Base-by-base conservation (phyloP, 352 stramenopile genomes). In the Halophytophthora batemanensis region DNA sequence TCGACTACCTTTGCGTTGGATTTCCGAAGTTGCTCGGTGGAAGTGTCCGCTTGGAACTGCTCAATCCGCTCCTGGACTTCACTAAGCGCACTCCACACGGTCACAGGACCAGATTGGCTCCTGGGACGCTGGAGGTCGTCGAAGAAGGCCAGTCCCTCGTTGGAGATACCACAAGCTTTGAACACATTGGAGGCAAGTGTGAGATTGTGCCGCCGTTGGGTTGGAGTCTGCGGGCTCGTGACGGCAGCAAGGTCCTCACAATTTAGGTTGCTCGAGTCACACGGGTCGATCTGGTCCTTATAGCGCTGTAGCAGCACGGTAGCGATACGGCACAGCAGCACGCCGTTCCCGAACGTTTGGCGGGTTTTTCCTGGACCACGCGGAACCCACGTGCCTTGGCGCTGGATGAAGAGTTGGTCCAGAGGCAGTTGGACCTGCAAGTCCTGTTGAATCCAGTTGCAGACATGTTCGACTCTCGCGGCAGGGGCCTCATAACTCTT, bases 321-420 rank as follows among this genome's bases (percentile, higher is more conserved):
- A 41, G 65, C 65, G 15, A 84, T 62, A 29, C 57, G 62, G 25
- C 54, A 67, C n/a, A 84, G 37, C 17, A 77, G 18, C n/a, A 74
- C 53, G 0, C 74, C 74, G 11, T 65, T 56, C 3, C 50, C 23
- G 36, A 83, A 78, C 8, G 41, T 11, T 52, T 48, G 42, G 36
- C n/a, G 39, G 33, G 56, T 22, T 38, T 56, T 54, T 31, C 22
- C 34, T 25, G 37, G 48, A 1, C 42, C 18, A 39, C 35, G 28
- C 28, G 56, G 22, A 31, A 42, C 53, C 59, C 34, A 58, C 10
- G 45, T 21, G 1, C 45, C 43, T 3, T 14, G 33, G 12, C 31
- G 37, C 2, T 55, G 43, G 0, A 23, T n/a, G 34, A 66, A 66
- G 44, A 66, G 50, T 18, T 63, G 36, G 15, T 46, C 41, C 29